These are phyloP conservation scores for Tubosaeta brunneosetosa DNA, from an alignment of 768 basidiomycete species.

Conservation along the genomic window DNA sequence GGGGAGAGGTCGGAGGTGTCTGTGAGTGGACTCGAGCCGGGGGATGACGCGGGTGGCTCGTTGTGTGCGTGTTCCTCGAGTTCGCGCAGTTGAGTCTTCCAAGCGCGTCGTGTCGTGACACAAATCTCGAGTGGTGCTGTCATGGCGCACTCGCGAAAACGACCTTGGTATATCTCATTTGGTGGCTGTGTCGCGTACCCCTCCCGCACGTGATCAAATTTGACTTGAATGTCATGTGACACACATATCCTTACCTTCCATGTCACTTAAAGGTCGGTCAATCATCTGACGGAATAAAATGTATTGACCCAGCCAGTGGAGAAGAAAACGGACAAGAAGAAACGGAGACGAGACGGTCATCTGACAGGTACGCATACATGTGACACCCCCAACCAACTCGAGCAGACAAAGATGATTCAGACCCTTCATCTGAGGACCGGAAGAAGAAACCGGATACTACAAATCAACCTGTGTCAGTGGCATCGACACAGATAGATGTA, in stretches of 20 bases:
- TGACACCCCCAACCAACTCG: not conserved
- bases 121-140: slow-evolving; percentile 14
- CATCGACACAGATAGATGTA: not conserved
- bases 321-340: slow-evolving; percentile 34
- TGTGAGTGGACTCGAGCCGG: slow-evolving; percentile 26
- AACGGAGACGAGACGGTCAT: slow-evolving; percentile 25
- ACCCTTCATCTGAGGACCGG: not conserved
- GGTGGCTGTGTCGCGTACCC: slow-evolving; percentile 19
- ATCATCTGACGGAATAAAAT: not conserved
- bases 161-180: slow-evolving; percentile 4
- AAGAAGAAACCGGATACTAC: not conserved
- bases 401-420: not conserved
- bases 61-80: slow-evolving; percentile 1
- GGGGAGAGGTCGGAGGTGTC: slow-evolving; percentile 14
- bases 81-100: slow-evolving; percentile 22
- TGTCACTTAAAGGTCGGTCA: slow-evolving; percentile 19
- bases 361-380: not conserved
- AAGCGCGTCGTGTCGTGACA: slow-evolving; percentile 28
- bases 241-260: not conserved
- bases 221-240: not conserved
- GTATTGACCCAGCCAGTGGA: slow-evolving; percentile 13
- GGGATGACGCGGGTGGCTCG: slow-evolving; percentile 13
- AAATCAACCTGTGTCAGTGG: not conserved
- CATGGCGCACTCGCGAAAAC: slow-evolving; percentile 8
- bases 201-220: slow-evolving; percentile 9